These are phyloP conservation scores for Phanerochaete carnosa DNA, from an alignment of 768 basidiomycete genomes.

Conservation along the genomic window DNA sequence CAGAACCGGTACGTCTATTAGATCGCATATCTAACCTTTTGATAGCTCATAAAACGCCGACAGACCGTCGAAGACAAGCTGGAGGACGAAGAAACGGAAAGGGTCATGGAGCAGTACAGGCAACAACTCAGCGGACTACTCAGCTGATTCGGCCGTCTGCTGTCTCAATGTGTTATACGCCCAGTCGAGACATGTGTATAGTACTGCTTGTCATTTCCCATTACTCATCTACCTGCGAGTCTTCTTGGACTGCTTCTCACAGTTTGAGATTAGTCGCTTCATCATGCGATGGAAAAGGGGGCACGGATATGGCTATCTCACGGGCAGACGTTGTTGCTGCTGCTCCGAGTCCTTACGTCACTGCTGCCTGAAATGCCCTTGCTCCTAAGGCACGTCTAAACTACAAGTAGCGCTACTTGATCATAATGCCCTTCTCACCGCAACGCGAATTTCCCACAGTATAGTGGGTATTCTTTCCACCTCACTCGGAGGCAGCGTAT, in stretches of 20 bases:
- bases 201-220: background rate
- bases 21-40: conserved; percentile 1
- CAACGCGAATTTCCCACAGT: too few species aligned
- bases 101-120: conserved; percentile 87
- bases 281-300: too few species aligned
- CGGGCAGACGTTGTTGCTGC: too few species aligned
- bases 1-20: conserved; percentile 63
- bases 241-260: background rate
- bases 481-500: too few species aligned
- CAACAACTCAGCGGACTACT: conserved; percentile 86
- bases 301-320: too few species aligned
- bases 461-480: too few species aligned
- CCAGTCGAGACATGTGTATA: background rate
- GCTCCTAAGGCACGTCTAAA: too few species aligned
- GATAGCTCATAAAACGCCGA: conserved; percentile 35
- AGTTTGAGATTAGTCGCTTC: too few species aligned
- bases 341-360: too few species aligned
- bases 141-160: conserved; percentile 40
- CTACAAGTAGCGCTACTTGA: too few species aligned
- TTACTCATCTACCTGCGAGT: background rate
- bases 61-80: conserved; percentile 45
- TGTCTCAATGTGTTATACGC: background rate
- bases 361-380: too few species aligned
- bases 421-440: too few species aligned
- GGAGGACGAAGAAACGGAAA: conserved; percentile 82